These are phyloP conservation scores for Microstegium vimineum DNA, from an alignment of 176 grass and related monocot species.

Conservation along the genomic window DNA sequence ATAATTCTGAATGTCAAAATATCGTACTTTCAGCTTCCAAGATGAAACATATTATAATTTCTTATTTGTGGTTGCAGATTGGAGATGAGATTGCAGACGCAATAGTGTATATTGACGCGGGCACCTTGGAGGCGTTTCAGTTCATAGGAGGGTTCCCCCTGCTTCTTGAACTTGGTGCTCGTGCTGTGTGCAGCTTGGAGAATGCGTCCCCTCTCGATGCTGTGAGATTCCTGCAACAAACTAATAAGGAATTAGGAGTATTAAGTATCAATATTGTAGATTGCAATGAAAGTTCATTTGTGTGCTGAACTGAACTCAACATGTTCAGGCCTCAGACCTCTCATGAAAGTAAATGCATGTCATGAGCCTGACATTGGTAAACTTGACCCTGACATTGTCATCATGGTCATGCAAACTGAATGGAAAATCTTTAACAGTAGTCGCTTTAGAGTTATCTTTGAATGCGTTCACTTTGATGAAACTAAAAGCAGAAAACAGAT, in stretches of 20 bases:
- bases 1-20: neutral
- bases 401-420: neutral
- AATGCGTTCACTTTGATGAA: neutral
- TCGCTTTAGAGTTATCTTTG: neutral
- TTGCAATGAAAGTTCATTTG: neutral
- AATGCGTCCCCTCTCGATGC: constrained; percentile 30
- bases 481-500: neutral
- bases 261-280: neutral
- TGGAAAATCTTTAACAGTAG: neutral
- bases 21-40: neutral
- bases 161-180: constrained; percentile 65
- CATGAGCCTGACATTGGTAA: neutral
- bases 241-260: no score
- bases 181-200: constrained; percentile 74
- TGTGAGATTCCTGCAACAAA: constrained; percentile 40
- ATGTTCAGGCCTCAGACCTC: neutral
- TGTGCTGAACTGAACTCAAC: neutral
- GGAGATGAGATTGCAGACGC: constrained; percentile 62
- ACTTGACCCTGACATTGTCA: neutral
- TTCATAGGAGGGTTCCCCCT: constrained; percentile 75
- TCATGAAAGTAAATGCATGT: neutral
- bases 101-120: constrained; percentile 65
- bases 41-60: neutral
- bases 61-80: constrained; percentile 44
- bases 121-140: constrained; percentile 73